phyloP scores from a whole-genome alignment of 2,329 filamentous ascomycete genomes.

The Cordyceps farinosa region DNA sequence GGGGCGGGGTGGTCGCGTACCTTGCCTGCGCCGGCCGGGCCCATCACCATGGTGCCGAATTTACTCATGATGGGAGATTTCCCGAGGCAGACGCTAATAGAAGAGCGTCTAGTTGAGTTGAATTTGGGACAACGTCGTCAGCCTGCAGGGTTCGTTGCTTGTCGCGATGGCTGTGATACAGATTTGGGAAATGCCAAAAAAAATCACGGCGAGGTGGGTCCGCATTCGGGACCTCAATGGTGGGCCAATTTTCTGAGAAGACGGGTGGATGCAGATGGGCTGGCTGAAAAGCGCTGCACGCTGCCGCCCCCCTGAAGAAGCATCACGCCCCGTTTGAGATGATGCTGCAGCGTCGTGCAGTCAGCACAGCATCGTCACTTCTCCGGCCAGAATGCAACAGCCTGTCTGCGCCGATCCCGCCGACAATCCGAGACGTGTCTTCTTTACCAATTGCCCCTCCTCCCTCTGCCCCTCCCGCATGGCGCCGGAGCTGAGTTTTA shows the following conservation, averaged over 20 bases:
- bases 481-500: not conserved
- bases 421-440: constrained; percentile 4
- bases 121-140: not conserved
- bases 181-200: not conserved
- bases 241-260: not conserved
- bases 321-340: not conserved
- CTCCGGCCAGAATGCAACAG: not conserved
- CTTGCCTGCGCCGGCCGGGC: constrained; percentile 93
- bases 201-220: constrained; percentile 4
- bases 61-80: constrained; percentile 69
- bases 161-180: not conserved
- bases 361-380: not conserved
- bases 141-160: not conserved
- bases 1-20: constrained; percentile 36
- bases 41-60: constrained; percentile 93
- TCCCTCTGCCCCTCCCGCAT: not conserved
- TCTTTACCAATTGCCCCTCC: not conserved
- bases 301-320: not conserved
- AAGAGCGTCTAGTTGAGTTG: not conserved
- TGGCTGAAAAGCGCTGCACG: not conserved
- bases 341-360: not conserved
- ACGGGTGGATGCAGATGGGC: not conserved
- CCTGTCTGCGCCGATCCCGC: constrained; percentile 2
- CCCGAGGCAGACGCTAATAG: not conserved
- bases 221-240: not conserved